Conservation (phyloP, 78 protist genomes). For the Chrysochromulina tobinii region DNA sequence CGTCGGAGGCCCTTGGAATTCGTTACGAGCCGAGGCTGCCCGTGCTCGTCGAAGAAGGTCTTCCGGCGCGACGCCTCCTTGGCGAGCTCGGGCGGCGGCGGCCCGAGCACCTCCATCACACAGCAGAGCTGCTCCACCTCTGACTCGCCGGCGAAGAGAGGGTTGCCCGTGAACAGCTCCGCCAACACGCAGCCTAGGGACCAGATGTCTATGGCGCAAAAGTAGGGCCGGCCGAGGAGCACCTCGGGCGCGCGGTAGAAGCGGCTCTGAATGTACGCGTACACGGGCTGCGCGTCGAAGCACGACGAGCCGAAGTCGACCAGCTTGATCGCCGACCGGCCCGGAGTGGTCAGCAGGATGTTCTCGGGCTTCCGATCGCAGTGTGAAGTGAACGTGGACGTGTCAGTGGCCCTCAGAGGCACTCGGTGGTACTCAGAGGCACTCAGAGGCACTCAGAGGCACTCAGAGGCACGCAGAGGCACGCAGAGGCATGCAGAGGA, state of each 20-base stretch:
- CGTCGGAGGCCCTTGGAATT: background rate
- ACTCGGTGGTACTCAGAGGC: no score
- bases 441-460: no score
- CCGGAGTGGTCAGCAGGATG: constrained; percentile 59
- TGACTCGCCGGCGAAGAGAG: background rate
- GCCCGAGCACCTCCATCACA: constrained; percentile 60
- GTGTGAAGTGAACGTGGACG: background rate
- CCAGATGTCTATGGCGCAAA: constrained; percentile 96
- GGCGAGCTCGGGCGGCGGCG: constrained; percentile 50
- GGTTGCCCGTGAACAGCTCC: constrained; percentile 42
- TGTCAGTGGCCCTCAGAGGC: no score
- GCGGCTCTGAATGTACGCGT: constrained; percentile 88
- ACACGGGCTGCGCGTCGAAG: constrained; percentile 60
- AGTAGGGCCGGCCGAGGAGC: constrained; percentile 80
- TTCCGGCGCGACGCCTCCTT: constrained; percentile 27
- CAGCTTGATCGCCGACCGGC: constrained; percentile 47
- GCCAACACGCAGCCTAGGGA: constrained; percentile 95
- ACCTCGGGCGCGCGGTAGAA: constrained; percentile 90
- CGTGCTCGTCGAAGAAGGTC: constrained; percentile 45
- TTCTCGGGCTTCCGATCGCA: constrained; percentile 55
- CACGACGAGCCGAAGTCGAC: constrained; percentile 90
- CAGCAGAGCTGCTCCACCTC: background rate
- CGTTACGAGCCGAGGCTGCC: background rate
- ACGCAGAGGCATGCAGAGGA: no score
- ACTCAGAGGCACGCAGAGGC: no score